Conservation (phyloP, 2,329 filamentous ascomycete species). For the Hypocreales sp. region DNA sequence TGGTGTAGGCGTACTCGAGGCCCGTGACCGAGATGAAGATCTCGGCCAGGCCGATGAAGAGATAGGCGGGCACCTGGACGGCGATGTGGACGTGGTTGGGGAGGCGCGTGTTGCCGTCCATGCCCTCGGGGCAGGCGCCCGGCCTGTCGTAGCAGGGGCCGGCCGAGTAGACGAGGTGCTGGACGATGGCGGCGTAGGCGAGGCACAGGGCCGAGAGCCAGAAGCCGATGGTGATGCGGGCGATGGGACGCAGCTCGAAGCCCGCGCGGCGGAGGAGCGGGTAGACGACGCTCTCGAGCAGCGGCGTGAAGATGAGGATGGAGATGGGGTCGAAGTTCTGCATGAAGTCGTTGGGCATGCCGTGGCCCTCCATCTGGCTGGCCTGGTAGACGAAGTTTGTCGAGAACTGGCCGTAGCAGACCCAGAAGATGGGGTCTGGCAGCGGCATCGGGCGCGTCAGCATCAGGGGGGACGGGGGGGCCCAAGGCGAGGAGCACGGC, state of each 20-base stretch:
- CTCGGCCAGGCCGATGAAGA: slow-evolving; percentile 42
- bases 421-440: slow-evolving; percentile 46
- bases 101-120: slow-evolving; percentile 14
- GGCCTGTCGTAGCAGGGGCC: slow-evolving; percentile 34
- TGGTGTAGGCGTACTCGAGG: slow-evolving; percentile 60
- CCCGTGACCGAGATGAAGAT: slow-evolving; percentile 53
- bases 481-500: no score
- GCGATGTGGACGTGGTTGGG: slow-evolving; percentile 36
- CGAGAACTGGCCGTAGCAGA: slow-evolving; percentile 53
- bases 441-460: slow-evolving; percentile 3
- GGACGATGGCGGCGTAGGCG: slow-evolving; percentile 41
- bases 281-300: slow-evolving; percentile 47
- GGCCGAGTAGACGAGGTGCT: slow-evolving; percentile 41
- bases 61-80: slow-evolving; percentile 35
- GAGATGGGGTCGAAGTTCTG: slow-evolving; percentile 53
- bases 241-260: slow-evolving; percentile 49
- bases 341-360: slow-evolving; percentile 56
- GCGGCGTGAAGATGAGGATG: slow-evolving; percentile 50
- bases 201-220: slow-evolving; percentile 35
- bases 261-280: slow-evolving; percentile 39
- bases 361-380: slow-evolving; percentile 39
- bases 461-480: neutral
- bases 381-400: slow-evolving; percentile 52
- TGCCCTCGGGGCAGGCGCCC: slow-evolving; percentile 18
- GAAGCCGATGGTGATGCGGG: slow-evolving; percentile 51